Evolutionary conservation across 164 flowering plant species (phyloP).

Genomic region (Hamamelis virginiana): DNA sequence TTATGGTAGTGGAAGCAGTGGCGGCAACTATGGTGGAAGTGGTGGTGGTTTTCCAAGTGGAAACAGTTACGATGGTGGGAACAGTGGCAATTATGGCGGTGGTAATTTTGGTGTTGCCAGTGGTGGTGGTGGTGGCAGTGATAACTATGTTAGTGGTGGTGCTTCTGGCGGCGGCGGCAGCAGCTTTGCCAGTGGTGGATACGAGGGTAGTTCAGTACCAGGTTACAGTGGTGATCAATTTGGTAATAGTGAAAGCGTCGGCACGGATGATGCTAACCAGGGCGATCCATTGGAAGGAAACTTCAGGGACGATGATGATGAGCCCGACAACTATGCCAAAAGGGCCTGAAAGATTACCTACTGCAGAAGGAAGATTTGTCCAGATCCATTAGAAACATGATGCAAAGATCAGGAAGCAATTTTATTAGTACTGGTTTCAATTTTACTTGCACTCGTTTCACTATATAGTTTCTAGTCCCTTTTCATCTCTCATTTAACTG

Average conservation of each 20-base stretch:
- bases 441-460: too few relatives aligned
- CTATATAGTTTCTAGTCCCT: background rate
- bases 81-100: conserved; percentile 6
- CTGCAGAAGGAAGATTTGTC: background rate
- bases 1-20: conserved; percentile 5
- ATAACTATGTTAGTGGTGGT: too few relatives aligned
- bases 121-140: conserved; percentile 15
- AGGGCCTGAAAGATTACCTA: conserved; percentile 27
- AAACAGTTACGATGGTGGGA: conserved; percentile 18
- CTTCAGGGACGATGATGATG: conserved; percentile 38
- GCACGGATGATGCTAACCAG: conserved; percentile 6
- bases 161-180: too few relatives aligned
- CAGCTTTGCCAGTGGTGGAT: too few relatives aligned
- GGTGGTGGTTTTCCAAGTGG: conserved; percentile 9
- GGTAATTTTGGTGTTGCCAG: conserved; percentile 9
- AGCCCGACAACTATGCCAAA: conserved; percentile 41
- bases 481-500: background rate
- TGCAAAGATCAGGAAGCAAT: background rate
- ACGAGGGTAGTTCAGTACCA: too few relatives aligned
- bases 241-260: conserved; percentile 7
- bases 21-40: conserved; percentile 11
- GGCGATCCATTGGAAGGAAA: conserved; percentile 24
- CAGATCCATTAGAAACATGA: too few relatives aligned
- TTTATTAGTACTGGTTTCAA: too few relatives aligned
- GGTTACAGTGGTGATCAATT: background rate